These are phyloP conservation scores for Suhomyces atakaporum DNA, from an alignment of 1,139 yeast species.

Conservation along the genomic window DNA sequence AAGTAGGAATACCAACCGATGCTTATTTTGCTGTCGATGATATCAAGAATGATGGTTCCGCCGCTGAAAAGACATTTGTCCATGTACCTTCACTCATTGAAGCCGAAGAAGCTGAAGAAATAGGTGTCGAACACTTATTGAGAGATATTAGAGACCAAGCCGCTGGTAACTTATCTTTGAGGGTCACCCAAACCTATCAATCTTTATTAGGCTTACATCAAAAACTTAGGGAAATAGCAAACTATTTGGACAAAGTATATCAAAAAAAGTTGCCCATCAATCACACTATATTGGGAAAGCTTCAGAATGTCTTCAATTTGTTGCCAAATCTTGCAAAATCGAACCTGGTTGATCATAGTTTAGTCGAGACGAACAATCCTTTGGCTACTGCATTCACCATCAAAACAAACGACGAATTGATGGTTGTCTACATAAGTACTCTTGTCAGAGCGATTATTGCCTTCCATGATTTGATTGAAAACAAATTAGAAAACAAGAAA, in stretches of 20 bases:
- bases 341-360: slow-evolving; percentile 13
- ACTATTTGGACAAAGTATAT: slow-evolving; percentile 75
- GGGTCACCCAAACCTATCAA: slow-evolving; percentile 85
- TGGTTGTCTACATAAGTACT: slow-evolving; percentile 88
- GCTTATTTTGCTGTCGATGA: slow-evolving; percentile 95
- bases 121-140: slow-evolving; percentile 94
- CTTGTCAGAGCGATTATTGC: slow-evolving; percentile 94
- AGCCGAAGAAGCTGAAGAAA: slow-evolving; percentile 99
- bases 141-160: slow-evolving; percentile 97
- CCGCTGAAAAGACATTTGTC: slow-evolving; percentile 88
- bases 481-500: slow-evolving; percentile 81
- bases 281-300: slow-evolving; percentile 85
- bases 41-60: slow-evolving; percentile 94
- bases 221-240: slow-evolving; percentile 76
- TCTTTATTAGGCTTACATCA: slow-evolving; percentile 85
- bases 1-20: slow-evolving; percentile 89
- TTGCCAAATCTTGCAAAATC: slow-evolving; percentile 74
- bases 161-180: slow-evolving; percentile 85
- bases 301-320: slow-evolving; percentile 92
- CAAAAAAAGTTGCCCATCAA: slow-evolving; percentile 78
- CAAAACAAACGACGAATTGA: slow-evolving; percentile 92
- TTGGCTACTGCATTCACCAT: slow-evolving; percentile 81
- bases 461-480: slow-evolving; percentile 94
- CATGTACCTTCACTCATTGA: slow-evolving; percentile 91
- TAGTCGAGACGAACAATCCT: slow-evolving; percentile 35